A percentile compares a stretch with the other conserved stretches of the same genome.
These are phyloP conservation scores for Knufia petricola DNA, from an alignment of 2,329 filamentous ascomycete genomes.

Conservation along the genomic window DNA sequence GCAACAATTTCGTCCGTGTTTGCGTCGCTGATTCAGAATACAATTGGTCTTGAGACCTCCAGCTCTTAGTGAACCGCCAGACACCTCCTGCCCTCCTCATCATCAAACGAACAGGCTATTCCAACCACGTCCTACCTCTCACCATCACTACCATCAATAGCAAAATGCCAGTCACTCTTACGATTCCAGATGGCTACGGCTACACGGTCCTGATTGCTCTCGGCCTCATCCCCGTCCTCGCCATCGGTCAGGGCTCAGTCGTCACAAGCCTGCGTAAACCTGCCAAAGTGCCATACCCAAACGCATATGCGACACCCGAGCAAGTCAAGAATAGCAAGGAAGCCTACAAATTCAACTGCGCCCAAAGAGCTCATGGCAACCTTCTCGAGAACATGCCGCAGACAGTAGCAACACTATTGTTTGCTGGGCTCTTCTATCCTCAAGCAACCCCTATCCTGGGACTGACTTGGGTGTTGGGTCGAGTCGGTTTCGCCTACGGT, in stretches of 20 bases:
- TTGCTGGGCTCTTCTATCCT: constrained; percentile 47
- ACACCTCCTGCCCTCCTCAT: no score
- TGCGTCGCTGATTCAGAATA: no score
- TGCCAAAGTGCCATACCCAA: constrained; percentile 48
- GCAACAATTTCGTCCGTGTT: no score
- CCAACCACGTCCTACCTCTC: neutral
- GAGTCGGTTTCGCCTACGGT: constrained; percentile 41
- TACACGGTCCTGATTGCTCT: constrained; percentile 47
- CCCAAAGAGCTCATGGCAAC: constrained; percentile 50
- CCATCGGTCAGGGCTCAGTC: constrained; percentile 42
- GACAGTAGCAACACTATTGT: constrained; percentile 42
- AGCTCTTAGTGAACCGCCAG: no score
- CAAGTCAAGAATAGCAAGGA: constrained; percentile 41
- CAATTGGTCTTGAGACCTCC: no score
- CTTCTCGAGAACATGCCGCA: constrained; percentile 49
- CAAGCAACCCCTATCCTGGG: constrained; percentile 38
- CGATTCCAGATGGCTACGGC: constrained; percentile 26
- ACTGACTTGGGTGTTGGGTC: constrained; percentile 41
- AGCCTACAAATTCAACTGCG: constrained; percentile 43
- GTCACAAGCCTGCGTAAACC: constrained; percentile 39
- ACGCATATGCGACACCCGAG: constrained; percentile 47
- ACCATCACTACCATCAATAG: neutral
- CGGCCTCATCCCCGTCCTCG: constrained; percentile 45
- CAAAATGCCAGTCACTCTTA: constrained; percentile 17
- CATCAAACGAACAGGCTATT: no score